Percentiles rank a stretch among this genome's conserved stretches.
Conservation (phyloP, 208 protist genomes). For the Trypanosoma conorhini region DNA sequence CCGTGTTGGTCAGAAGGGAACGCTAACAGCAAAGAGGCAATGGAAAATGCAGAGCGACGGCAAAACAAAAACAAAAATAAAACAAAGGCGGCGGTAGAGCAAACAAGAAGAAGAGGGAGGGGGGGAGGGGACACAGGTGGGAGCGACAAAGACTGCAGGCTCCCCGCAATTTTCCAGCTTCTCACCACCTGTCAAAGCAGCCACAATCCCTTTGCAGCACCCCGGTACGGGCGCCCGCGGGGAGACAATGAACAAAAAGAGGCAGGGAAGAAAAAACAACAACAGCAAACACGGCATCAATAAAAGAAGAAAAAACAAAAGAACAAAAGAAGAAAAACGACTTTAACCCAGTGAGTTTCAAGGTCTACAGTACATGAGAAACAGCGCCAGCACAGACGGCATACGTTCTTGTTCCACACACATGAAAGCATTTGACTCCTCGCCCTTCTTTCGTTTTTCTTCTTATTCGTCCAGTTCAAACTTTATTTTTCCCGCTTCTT, state of each 20-base stretch:
- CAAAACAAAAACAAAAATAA: slow-evolving; percentile 7
- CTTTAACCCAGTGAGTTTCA: not conserved
- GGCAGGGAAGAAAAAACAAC: not conserved
- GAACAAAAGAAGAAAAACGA: not conserved
- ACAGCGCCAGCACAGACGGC: not conserved
- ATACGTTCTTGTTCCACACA: not conserved
- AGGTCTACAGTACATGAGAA: not conserved
- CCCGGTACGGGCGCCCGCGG: not conserved
- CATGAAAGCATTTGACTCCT: not conserved
- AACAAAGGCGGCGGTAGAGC: not conserved
- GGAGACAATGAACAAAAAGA: not conserved
- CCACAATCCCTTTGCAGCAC: not conserved
- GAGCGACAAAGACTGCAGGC: not conserved
- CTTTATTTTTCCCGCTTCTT: not conserved
- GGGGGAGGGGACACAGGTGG: not conserved
- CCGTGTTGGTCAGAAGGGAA: not conserved
- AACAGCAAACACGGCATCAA: not conserved
- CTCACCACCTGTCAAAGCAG: not conserved
- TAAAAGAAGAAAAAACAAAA: not conserved
- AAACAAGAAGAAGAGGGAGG: no score
- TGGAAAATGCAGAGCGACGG: no score
- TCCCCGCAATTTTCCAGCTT: not conserved
- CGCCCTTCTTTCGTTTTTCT: slow-evolving; percentile 7
- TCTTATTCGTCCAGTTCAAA: not conserved
- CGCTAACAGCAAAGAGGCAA: not conserved